Evolutionary conservation across 129 eudicot species (phyloP), one percentile per base, ranked within the genome.

Genomic region (Pulicaria dysenterica): DNA sequence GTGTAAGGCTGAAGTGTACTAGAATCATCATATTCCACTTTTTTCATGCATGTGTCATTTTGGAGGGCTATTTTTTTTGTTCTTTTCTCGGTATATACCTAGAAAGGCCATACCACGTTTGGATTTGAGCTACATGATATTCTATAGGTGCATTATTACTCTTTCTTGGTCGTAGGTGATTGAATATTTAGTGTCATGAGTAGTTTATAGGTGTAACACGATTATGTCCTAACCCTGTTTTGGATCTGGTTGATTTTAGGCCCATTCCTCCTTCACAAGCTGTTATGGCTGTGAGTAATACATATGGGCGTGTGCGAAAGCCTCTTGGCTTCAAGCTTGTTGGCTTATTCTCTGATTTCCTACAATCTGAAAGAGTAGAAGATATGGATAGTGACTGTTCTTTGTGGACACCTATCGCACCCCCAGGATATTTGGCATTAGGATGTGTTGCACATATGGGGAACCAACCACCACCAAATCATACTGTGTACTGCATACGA

Each of bases 221-320:
- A 41, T 78, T 51, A 31, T 53, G 34, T 53, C 50, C 10, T 15
- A 44, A 8, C 31, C 36, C 69, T 42, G 69, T 73, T 64, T 69
- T 75, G 5, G 39, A 77, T 74, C 44, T 72, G 60, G 24, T 79
- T 65, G 74, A 64, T 6, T 75, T 57, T 85, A 94, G 99, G 93
- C 92, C 97, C 58, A 90, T 76, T 84, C 97, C 99, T 81, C 99
- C 99, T 59, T 87, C 97, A 74, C 92, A 88, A 77, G 85, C 95
- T 43, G 95, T 92, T 57, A 73, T 89, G 88, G 94, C 98, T 39
- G 94, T 95, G 80, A 88, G 91, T 57, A 91, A 84, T 78, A 76
- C 93, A 59, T 95, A 88, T 76, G 99, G 96, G 61, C 96, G 99
- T 70, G 99, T 90, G 34, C 77, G 97, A 63, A 95, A 91, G 75